phyloP scores from a whole-genome alignment of 2,329 filamentous ascomycete genomes.

The Colletotrichum lupini region DNA sequence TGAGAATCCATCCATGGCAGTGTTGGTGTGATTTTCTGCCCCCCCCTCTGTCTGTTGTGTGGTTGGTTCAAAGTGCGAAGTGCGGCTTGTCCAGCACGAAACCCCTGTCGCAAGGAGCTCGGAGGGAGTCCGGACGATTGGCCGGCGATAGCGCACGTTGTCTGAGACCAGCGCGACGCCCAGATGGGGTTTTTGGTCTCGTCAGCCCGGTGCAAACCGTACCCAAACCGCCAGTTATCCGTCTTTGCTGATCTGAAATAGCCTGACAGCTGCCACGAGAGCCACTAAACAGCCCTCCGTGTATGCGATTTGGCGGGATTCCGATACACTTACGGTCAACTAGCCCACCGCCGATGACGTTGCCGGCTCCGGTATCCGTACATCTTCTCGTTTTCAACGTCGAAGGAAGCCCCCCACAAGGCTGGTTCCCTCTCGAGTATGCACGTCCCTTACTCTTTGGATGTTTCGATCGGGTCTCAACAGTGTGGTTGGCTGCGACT shows the following conservation, averaged over 20 bases:
- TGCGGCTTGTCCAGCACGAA: neutral
- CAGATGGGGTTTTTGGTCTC: neutral
- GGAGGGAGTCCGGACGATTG: slow-evolving; percentile 27
- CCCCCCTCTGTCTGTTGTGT: neutral
- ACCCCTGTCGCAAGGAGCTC: slow-evolving; percentile 20
- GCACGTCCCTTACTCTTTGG: slow-evolving; percentile 10
- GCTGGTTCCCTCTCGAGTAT: slow-evolving; percentile 9
- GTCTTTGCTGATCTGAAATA: slow-evolving; percentile 19
- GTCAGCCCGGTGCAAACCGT: neutral
- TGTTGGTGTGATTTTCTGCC: neutral
- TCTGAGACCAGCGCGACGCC: slow-evolving; percentile 27
- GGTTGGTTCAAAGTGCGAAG: neutral
- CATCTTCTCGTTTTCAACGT: slow-evolving; percentile 3
- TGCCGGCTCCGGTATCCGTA: neutral
- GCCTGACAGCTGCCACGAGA: neutral
- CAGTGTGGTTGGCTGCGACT: slow-evolving; percentile 15
- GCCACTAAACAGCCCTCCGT: slow-evolving; percentile 20
- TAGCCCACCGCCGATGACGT: slow-evolving; percentile 22
- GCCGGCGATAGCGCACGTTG: slow-evolving; percentile 23
- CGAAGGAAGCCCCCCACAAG: neutral
- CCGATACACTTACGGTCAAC: slow-evolving; percentile 6
- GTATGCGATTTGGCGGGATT: slow-evolving; percentile 31
- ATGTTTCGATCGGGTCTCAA: neutral
- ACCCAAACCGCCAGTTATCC: neutral
- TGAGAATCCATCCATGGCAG: neutral